Evolutionary conservation across 805 yeast genomes (phyloP), one percentile per base, ranked within the genome.

Genomic region (Wickerhamiella musiphila): DNA sequence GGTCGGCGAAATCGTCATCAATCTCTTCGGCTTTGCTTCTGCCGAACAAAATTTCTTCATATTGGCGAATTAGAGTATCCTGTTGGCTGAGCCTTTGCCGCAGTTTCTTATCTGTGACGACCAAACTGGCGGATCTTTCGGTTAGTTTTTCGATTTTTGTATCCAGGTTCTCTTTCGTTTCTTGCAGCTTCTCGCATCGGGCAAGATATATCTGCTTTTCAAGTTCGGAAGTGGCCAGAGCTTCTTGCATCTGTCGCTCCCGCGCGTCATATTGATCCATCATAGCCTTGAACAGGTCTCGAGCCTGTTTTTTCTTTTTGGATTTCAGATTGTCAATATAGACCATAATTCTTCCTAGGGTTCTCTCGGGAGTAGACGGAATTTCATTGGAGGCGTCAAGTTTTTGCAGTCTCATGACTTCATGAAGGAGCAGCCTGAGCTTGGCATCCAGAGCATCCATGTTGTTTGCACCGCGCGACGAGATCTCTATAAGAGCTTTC

Each of bases 211-310:
- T 28, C 14, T 28, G 23, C 17, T 28, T 15, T 17, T 28, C 30
- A n/a, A 17, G 10, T 6, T 14, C 16, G 14, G 17, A n/a, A 8
- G 17, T 23, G 15, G 22, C 29, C n/a, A 29, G 28, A 13, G 30
- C 34, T 9, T 30, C 28, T 20, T 12, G 13, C 20, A 35, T 28
- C 26, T 34, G 34, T 9, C 18, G 24, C 11, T 37, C 37, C 14
- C 33, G 34, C 11, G 36, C 30, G 23, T 35, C 36, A 26, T 30
- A 26, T 25, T 31, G 36, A 15, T 35, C 41, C 16, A 37, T 19
- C 10, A 27, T 23, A 5, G 32, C 29, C 17, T 24, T 32, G 17
- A 37, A 27, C 16, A 37, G 35, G 27, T 37, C 35, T 20, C 33
- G 30, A 8, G 31, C 29, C 5, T 35, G 35, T 19, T 32, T 31